These are phyloP conservation scores for Geotrichum fermentans DNA, from an alignment of 1,139 yeast species.

Conservation along the genomic window DNA sequence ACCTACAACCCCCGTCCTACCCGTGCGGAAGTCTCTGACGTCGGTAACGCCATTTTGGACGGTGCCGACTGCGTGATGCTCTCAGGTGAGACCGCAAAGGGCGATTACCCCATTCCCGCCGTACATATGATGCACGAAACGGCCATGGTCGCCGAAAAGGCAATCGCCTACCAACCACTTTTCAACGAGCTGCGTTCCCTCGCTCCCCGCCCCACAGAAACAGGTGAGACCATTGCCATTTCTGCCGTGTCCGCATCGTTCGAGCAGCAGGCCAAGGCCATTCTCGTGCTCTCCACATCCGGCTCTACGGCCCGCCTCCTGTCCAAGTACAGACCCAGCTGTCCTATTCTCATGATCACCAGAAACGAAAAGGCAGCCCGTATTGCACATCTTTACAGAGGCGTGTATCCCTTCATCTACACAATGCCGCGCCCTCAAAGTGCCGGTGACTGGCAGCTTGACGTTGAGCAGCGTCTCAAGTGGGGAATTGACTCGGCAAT, in stretches of 20 bases:
- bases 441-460: constrained; percentile 80
- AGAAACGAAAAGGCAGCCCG: constrained; percentile 92
- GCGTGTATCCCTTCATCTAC: constrained; percentile 95
- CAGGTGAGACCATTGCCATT: constrained; percentile 95
- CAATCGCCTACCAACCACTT: constrained; percentile 81
- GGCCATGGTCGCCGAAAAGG: constrained; percentile 92
- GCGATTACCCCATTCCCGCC: constrained; percentile 95
- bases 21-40: constrained; percentile 99
- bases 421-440: constrained; percentile 53
- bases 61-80: constrained; percentile 99
- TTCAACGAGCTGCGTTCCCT: constrained; percentile 85
- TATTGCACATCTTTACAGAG: constrained; percentile 93
- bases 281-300: constrained; percentile 89
- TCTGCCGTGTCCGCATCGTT: constrained; percentile 95
- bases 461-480: constrained; percentile 90
- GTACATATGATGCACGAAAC: constrained; percentile 99
- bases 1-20: constrained; percentile 99
- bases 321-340: constrained; percentile 95
- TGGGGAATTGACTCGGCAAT: constrained; percentile 92
- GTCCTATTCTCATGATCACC: constrained; percentile 97
- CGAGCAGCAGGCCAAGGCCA: constrained; percentile 96
- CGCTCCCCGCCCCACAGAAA: constrained; percentile 83
- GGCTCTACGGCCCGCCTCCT: constrained; percentile 95
- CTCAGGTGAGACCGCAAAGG: constrained; percentile 99
- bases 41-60: constrained; percentile 97